These are phyloP conservation scores for Exophiala dermatitidis DNA, from an alignment of 2,329 filamentous ascomycete species.

Conservation along the genomic window DNA sequence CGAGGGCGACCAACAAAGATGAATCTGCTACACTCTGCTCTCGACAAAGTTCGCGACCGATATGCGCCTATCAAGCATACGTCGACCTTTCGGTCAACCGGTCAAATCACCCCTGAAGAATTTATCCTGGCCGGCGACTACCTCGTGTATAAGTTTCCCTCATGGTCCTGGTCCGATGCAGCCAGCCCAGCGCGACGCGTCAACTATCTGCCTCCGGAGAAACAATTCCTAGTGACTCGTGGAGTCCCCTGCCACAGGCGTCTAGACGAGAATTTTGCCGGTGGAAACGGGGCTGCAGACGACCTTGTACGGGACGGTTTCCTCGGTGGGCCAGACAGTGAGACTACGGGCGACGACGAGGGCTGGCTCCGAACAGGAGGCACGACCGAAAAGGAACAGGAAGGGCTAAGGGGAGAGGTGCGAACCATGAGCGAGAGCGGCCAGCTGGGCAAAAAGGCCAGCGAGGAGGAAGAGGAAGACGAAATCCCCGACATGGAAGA, in stretches of 20 bases:
- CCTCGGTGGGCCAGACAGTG: constrained; percentile 41
- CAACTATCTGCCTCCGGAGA: constrained; percentile 72
- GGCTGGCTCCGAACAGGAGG: constrained; percentile 89
- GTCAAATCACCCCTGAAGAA: constrained; percentile 95
- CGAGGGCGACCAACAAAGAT: constrained; percentile 41
- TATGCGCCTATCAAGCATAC: constrained; percentile 83
- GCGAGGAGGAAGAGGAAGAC: constrained; percentile 60
- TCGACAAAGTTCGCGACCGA: constrained; percentile 84
- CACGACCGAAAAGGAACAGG: constrained; percentile 52
- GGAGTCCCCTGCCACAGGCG: constrained; percentile 90
- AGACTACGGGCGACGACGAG: constrained; percentile 57
- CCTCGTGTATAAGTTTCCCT: constrained; percentile 97
- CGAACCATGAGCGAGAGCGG: constrained; percentile 83
- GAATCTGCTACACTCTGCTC: constrained; percentile 87
- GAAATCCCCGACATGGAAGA: constrained; percentile 99
- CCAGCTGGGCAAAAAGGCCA: constrained; percentile 68
- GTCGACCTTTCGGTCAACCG: constrained; percentile 87
- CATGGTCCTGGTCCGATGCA: constrained; percentile 93
- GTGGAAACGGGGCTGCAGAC: constrained; percentile 78
- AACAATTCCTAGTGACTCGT: constrained; percentile 91
- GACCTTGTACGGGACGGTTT: constrained; percentile 76
- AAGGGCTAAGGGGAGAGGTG: constrained; percentile 71
- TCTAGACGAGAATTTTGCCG: constrained; percentile 87
- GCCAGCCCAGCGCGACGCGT: constrained; percentile 72
- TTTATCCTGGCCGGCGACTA: constrained; percentile 95